Evolutionary conservation across 1,284 basidiomycete genomes (phyloP).

Genomic region (Heterobasidion occidentale): DNA sequence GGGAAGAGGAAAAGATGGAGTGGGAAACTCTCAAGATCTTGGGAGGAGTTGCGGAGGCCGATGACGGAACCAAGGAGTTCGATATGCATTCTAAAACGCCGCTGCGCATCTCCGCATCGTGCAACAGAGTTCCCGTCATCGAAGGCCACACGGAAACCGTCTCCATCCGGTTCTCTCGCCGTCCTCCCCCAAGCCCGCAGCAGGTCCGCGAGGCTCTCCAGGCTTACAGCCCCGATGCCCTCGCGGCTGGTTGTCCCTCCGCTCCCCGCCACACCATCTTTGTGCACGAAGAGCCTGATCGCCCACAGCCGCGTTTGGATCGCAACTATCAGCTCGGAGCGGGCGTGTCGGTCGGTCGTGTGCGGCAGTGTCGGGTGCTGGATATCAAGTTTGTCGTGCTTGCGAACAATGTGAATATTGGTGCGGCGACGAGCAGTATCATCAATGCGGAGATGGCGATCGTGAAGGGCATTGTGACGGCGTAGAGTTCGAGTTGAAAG

Average conservation of each 20-base stretch:
- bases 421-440: constrained; percentile 94
- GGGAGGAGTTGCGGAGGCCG: constrained; percentile 62
- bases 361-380: constrained; percentile 85
- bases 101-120: constrained; percentile 83
- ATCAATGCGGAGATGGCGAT: constrained; percentile 98
- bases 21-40: constrained; percentile 98
- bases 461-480: constrained; percentile 58
- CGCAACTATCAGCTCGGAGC: constrained; percentile 89
- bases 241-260: constrained; percentile 76
- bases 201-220: constrained; percentile 81
- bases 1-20: constrained; percentile 99
- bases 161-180: constrained; percentile 75
- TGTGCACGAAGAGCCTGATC: constrained; percentile 88
- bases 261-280: constrained; percentile 85
- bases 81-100: constrained; percentile 82
- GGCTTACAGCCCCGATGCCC: constrained; percentile 74
- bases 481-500: constrained; percentile 18
- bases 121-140: constrained; percentile 89
- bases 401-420: constrained; percentile 93
- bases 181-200: constrained; percentile 82
- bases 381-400: constrained; percentile 97
- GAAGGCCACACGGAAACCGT: constrained; percentile 91
- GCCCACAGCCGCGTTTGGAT: constrained; percentile 93
- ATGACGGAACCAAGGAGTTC: constrained; percentile 54
- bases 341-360: constrained; percentile 87